A percentile compares a stretch with the other conserved stretches of the same genome.
phyloP scores from a whole-genome alignment of 495 filamentous ascomycete species.

The Lasiosphaeria ovina region DNA sequence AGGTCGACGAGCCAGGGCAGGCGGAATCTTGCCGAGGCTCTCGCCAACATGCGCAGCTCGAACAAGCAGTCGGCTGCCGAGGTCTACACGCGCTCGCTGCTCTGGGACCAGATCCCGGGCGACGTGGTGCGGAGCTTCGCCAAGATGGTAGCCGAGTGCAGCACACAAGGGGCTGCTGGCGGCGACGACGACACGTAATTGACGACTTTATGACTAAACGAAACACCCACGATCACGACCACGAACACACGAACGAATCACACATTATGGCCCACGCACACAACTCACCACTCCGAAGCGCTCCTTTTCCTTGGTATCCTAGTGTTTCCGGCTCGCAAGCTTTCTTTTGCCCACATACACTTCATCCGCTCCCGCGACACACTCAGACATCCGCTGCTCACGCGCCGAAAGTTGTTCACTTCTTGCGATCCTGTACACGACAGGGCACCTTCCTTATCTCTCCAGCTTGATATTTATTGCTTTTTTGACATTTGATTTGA shows the following conservation, averaged over 20 bases:
- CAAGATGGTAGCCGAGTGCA: constrained; percentile 72
- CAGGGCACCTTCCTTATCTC: constrained; percentile 21
- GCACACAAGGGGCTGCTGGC: constrained; percentile 32
- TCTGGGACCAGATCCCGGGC: constrained; percentile 90
- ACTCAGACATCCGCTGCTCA: constrained; percentile 37
- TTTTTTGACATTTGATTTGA: constrained; percentile 17
- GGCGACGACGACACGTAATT: constrained; percentile 39
- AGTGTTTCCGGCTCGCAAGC: constrained; percentile 12
- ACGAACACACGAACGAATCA: constrained; percentile 15
- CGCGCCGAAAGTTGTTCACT: constrained; percentile 34
- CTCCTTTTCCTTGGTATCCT: constrained; percentile 20
- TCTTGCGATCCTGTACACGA: constrained; percentile 21
- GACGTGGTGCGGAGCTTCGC: constrained; percentile 93
- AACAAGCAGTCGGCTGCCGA: constrained; percentile 70
- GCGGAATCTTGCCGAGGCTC: constrained; percentile 76
- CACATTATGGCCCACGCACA: constrained; percentile 4
- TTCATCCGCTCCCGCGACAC: constrained; percentile 38
- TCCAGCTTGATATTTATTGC: constrained; percentile 19
- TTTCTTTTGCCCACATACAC: constrained; percentile 25
- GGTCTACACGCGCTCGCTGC: constrained; percentile 86
- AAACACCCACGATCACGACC: constrained; percentile 20
- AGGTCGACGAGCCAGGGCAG: constrained; percentile 54
- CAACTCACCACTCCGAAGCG: constrained; percentile 5
- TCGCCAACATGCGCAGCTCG: constrained; percentile 72
- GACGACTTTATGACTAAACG: constrained; percentile 24